A percentile compares a stretch with the other conserved stretches of the same genome.
Conservation (phyloP, 2,329 filamentous ascomycete species). For the Daldinia sp. region DNA sequence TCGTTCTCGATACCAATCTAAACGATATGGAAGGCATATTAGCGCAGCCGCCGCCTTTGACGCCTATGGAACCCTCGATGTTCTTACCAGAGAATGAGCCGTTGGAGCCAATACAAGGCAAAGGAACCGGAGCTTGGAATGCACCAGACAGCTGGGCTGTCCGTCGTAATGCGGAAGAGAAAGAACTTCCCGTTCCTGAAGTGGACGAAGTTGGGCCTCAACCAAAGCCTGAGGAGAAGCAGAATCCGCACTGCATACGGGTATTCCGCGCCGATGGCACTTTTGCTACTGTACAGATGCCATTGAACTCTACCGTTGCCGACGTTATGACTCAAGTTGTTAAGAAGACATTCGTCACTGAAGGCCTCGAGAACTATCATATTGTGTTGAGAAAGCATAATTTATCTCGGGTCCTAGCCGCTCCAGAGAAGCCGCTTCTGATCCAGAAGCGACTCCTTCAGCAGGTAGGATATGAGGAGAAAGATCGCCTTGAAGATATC, state of each 20-base stretch:
- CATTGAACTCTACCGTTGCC: constrained; percentile 83
- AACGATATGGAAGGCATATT: constrained; percentile 93
- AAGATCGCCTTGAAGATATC: constrained; percentile 90
- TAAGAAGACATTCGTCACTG: constrained; percentile 93
- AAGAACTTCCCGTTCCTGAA: constrained; percentile 67
- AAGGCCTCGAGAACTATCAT: constrained; percentile 92
- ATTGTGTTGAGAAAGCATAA: constrained; percentile 96
- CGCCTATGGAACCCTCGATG: constrained; percentile 73
- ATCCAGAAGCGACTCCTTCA: constrained; percentile 93
- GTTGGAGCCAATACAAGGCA: constrained; percentile 48
- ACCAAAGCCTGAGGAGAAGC: constrained; percentile 79
- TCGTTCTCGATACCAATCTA: constrained; percentile 87
- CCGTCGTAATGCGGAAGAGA: constrained; percentile 76
- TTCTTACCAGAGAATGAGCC: constrained; percentile 51
- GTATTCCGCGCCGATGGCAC: constrained; percentile 95
- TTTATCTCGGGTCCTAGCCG: constrained; percentile 82
- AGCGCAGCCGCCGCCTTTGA: constrained; percentile 75
- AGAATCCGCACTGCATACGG: constrained; percentile 87
- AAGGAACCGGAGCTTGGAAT: constrained; percentile 77
- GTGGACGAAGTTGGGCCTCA: constrained; percentile 76
- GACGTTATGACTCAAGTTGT: constrained; percentile 92
- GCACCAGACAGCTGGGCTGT: constrained; percentile 98
- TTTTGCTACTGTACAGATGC: constrained; percentile 90
- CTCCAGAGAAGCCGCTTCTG: constrained; percentile 83
- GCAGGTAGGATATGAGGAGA: constrained; percentile 89